These are phyloP conservation scores for Aureobasidium sp. DNA, from an alignment of 2,329 filamentous ascomycete species.

Conservation along the genomic window DNA sequence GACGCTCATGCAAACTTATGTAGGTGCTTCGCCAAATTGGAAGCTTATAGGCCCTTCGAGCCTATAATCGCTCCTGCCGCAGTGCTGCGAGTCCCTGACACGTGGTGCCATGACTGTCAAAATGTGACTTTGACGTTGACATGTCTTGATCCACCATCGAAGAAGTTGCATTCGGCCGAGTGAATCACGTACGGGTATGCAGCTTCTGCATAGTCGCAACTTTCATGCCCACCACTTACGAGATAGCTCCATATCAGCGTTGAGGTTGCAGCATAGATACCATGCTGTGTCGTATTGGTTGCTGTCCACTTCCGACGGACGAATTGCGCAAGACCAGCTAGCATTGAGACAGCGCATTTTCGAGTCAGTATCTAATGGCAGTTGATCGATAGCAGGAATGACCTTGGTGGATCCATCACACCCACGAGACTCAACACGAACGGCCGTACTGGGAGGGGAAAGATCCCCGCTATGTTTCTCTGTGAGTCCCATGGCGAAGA, in stretches of 20 bases:
- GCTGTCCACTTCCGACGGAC: neutral
- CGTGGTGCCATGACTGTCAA: neutral
- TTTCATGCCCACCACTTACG: neutral
- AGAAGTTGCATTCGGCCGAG: neutral
- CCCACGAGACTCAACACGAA: neutral
- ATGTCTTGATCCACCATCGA: neutral
- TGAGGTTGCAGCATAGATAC: neutral
- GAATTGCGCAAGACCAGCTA: neutral
- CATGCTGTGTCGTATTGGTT: neutral
- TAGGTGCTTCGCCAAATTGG: neutral
- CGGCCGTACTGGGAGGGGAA: neutral
- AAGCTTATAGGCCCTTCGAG: neutral
- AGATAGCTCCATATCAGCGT: neutral
- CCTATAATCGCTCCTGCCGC: neutral
- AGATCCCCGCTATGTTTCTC: neutral
- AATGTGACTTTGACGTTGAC: neutral
- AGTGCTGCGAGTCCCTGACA: neutral
- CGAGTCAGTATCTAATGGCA: neutral
- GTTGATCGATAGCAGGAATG: slow-evolving; percentile 1
- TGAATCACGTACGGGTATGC: neutral
- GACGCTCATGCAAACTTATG: neutral
- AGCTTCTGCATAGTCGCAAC: neutral
- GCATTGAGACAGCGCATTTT: neutral
- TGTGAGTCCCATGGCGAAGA: neutral
- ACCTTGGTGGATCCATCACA: neutral